Base-by-base conservation (phyloP, 2,329 filamentous ascomycete species). In the Scedosporium aurantiacum region DNA sequence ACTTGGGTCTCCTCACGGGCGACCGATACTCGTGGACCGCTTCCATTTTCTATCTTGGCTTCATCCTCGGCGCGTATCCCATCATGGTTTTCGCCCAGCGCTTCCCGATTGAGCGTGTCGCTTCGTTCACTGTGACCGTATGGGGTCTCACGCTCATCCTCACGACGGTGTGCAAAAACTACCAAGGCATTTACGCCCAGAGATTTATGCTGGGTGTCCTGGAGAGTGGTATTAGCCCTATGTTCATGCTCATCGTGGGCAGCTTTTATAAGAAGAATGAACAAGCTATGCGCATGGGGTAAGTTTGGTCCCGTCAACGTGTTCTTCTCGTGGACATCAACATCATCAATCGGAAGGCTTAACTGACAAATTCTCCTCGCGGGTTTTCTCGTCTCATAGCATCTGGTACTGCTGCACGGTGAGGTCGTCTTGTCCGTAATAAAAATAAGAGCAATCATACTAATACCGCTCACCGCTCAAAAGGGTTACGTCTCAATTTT, bases 241-340 rank as follows among this genome's bases (percentile, higher is more conserved):
- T 75, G 12, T 79, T 79, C 60, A 79, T 80, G 74, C 74, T 81
- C 70, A 76, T 80, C 40, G 74, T 79, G 70, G 60, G 60, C 2
- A 28, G 43, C n/a, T 61, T 56, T 40, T 62, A 63, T 32, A 50
- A 54, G 37, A 57, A 61, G 14, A 50, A 57, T 23, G 59, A 63
- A 47, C 60, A 63, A 43, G 60, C 60, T 1, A 56, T 63, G 60
- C 60, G 62, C 28, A 58, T 61, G 60, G 60, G 62, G 60, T 61
- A 28, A 32, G 60, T 25, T 28, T 37, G 32, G 32, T 14, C 10
- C 32, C 32, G 4, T 37, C 32, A 14, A 12, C 6, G 14, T 37
- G 23, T 55, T 21, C 23, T 23, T 55, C 25, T 23, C 23, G 3
- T 16, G 23, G 23, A 3, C 6, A n/a, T 23, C 21, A 28, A 10